Percentiles rank a stretch among this genome's conserved stretches.
Conservation (phyloP, 169 alveolate genomes). For the Plasmodium adleri region DNA sequence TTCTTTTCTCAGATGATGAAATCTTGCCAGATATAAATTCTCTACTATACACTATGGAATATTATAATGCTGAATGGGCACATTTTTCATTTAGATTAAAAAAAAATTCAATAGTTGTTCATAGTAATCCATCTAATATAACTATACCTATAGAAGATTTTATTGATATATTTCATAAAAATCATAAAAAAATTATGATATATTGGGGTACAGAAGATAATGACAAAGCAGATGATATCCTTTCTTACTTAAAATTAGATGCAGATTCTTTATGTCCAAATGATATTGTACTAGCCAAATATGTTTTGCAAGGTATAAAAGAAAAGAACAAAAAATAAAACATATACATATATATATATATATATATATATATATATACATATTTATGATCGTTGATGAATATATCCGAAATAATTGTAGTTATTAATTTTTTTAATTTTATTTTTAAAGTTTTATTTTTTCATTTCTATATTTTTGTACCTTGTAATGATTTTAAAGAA, state of each 20-base stretch:
- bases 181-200: constrained; percentile 66
- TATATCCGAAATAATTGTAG: no score
- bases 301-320: constrained; percentile 11
- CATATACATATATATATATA: not conserved
- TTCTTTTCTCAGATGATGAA: constrained; percentile 60
- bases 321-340: not conserved
- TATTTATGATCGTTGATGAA: no score
- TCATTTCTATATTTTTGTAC: no score
- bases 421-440: no score
- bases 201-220: constrained; percentile 75
- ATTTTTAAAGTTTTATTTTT: no score
- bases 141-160: constrained; percentile 7
- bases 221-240: constrained; percentile 36
- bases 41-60: constrained; percentile 17
- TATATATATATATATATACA: no score
- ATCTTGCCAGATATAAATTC: constrained; percentile 37
- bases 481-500: no score
- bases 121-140: constrained; percentile 14
- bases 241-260: constrained; percentile 29
- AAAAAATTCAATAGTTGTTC: constrained; percentile 20
- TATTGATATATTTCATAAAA: constrained; percentile 37
- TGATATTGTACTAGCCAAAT: constrained; percentile 41
- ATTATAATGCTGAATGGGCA: constrained; percentile 74
- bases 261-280: constrained; percentile 72
- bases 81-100: constrained; percentile 37